Percentiles rank a stretch among this genome's conserved stretches.
Conservation (phyloP, 345 rosid species). For the Erysimum cheiranthoides region DNA sequence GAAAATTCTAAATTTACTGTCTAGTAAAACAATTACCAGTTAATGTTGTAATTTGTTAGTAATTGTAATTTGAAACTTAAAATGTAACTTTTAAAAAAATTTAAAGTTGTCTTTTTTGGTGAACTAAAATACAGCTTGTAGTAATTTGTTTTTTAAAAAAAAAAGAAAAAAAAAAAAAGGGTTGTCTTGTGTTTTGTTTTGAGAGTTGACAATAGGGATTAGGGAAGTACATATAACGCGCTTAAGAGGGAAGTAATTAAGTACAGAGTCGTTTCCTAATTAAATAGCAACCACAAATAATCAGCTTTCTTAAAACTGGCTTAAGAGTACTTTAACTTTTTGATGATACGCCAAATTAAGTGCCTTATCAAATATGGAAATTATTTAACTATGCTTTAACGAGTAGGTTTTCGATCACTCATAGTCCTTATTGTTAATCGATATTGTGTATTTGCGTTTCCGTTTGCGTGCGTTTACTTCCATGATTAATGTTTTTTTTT, state of each 20-base stretch:
- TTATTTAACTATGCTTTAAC: constrained; percentile 11
- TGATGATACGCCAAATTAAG: constrained; percentile 38
- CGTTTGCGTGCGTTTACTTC: too few relatives aligned
- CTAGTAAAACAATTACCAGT: background rate
- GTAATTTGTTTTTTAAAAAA: background rate
- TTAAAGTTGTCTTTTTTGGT: background rate
- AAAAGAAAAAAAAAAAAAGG: background rate
- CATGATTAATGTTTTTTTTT: too few relatives aligned
- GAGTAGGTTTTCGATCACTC: constrained; percentile 21
- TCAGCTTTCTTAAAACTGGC: constrained; percentile 19
- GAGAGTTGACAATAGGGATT: background rate
- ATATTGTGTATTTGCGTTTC: too few relatives aligned
- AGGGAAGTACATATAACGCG: constrained; percentile 27
- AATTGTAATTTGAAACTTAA: too few relatives aligned
- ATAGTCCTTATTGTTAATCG: background rate
- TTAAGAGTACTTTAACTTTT: constrained; percentile 31
- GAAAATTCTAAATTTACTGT: background rate
- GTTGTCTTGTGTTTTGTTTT: too few relatives aligned
- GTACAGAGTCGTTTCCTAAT: background rate
- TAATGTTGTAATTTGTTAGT: background rate
- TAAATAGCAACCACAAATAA: constrained; percentile 23
- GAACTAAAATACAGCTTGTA: background rate
- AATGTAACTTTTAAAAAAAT: background rate
- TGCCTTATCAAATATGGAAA: constrained; percentile 35
- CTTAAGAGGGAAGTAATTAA: constrained; percentile 1